These are phyloP conservation scores for Proliferodiscus dingleyae DNA, from an alignment of 2,329 filamentous ascomycete species.

Conservation along the genomic window DNA sequence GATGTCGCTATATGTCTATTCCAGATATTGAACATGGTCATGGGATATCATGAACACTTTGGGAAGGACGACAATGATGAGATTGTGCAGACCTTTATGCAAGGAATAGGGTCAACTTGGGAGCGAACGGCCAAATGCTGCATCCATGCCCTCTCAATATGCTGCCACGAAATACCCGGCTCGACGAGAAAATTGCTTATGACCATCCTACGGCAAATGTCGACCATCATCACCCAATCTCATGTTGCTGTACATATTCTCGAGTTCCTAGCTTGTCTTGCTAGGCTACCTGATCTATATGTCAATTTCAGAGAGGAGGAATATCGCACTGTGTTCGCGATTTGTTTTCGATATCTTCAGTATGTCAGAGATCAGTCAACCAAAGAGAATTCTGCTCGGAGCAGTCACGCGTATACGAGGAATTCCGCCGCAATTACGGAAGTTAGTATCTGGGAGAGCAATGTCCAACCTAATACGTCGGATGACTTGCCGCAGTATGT, in stretches of 20 bases:
- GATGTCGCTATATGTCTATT: constrained; percentile 88
- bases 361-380: constrained; percentile 66
- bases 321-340: constrained; percentile 89
- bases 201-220: constrained; percentile 86
- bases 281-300: constrained; percentile 77
- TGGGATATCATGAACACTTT: constrained; percentile 87
- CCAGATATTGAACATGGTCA: constrained; percentile 77
- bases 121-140: constrained; percentile 87
- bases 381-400: constrained; percentile 32
- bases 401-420: constrained; percentile 33
- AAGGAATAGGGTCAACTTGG: constrained; percentile 70
- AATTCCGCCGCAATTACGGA: constrained; percentile 32
- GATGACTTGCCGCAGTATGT: constrained; percentile 91
- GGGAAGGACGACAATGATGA: constrained; percentile 83
- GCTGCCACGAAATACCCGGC: constrained; percentile 86
- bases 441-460: constrained; percentile 39
- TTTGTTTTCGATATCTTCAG: constrained; percentile 90
- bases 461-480: constrained; percentile 39
- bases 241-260: constrained; percentile 91
- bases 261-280: constrained; percentile 88
- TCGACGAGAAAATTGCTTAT: constrained; percentile 83
- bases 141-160: constrained; percentile 91
- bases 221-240: constrained; percentile 90
- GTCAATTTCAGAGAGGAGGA: constrained; percentile 88
- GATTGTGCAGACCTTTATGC: constrained; percentile 78